Conservation (phyloP, 139 green algal genomes). For the Raphidocelis subcapitata region DNA sequence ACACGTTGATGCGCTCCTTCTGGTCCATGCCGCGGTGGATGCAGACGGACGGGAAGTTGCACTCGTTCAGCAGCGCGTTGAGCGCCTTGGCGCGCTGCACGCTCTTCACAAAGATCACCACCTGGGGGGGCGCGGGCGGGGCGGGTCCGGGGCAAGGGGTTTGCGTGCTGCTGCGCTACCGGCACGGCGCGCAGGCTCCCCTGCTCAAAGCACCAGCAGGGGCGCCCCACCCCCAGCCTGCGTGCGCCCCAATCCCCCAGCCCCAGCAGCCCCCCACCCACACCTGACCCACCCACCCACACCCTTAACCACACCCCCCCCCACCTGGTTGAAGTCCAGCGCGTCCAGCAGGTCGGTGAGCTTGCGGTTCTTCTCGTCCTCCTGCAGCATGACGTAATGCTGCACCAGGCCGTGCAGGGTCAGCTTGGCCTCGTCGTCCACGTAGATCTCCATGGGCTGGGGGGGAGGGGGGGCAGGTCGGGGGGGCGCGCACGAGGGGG, state of each 20-base stretch:
- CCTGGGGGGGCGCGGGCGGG: constrained; percentile 38
- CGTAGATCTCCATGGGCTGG: constrained; percentile 67
- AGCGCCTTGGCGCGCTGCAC: constrained; percentile 83
- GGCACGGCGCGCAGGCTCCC: too few species aligned
- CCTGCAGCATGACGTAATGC: constrained; percentile 98
- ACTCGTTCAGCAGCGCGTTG: constrained; percentile 93
- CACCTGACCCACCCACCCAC: not conserved
- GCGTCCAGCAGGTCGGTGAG: constrained; percentile 98
- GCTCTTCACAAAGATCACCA: constrained; percentile 94
- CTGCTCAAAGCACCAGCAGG: too few species aligned
- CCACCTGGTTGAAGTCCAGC: constrained; percentile 98
- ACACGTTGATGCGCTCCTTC: constrained; percentile 86
- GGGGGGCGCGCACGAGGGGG: too few species aligned
- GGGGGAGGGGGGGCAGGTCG: not conserved
- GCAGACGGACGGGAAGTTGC: constrained; percentile 97
- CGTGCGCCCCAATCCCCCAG: too few species aligned
- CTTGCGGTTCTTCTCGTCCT: constrained; percentile 99
- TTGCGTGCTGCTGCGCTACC: too few species aligned
- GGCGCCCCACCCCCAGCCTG: too few species aligned
- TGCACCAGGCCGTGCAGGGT: constrained; percentile 99
- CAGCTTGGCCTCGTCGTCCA: constrained; percentile 97
- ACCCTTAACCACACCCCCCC: not conserved
- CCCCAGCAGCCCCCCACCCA: too few species aligned
- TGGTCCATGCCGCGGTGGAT: constrained; percentile 90
- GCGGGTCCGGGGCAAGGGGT: too few species aligned